Evolutionary conservation across 805 yeast genomes (phyloP), one percentile per base, ranked within the genome.

Genomic region (Deakozyma indianensis): DNA sequence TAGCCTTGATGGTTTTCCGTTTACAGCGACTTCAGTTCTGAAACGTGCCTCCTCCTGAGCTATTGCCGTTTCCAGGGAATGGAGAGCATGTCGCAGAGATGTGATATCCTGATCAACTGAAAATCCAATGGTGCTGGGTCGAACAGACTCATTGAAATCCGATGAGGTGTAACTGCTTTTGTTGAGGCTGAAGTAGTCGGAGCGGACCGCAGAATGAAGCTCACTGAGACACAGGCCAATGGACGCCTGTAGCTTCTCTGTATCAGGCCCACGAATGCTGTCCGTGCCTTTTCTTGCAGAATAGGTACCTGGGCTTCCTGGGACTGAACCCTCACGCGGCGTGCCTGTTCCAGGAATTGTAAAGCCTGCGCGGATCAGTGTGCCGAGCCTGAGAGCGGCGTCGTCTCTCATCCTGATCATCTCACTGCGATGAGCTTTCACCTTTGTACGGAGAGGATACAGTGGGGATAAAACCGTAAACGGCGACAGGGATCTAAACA

Each of bases 1-100:
- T 1, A 66, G 29, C 5, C 40, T 7, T 3, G 51, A 24, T 1
- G 59, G 59, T 9, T n/a, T 7, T 7, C 38, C 38, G 18, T 32
- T 14, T 5, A 32, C 38, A n/a, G 38, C 38, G 38, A 32, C 16
- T 32, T 32, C 38, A 14, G 38, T n/a, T 4, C 5, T 32, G 38
- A 32, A 32, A 9, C 38, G 38, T 14, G 38, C 38, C 11, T 32
- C 20, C 18, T 32, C 38, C 4, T 32, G 11, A 32, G 5, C 18
- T 5, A 32, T 32, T 32, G 38, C 38, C 7, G 18, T n/a, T 7
- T 32, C 38, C 38, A 32, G 18, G 18, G 38, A 14, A 20, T 7
- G 11, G 7, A 32, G 38, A 14, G 11, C 38, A 7, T 32, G 18
- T n/a, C 16, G 38, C 11, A 32, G 18, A 9, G 38, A 32, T 5